Base-by-base conservation (phyloP, 2,329 filamentous ascomycete genomes). In the Colletotrichum musae region DNA sequence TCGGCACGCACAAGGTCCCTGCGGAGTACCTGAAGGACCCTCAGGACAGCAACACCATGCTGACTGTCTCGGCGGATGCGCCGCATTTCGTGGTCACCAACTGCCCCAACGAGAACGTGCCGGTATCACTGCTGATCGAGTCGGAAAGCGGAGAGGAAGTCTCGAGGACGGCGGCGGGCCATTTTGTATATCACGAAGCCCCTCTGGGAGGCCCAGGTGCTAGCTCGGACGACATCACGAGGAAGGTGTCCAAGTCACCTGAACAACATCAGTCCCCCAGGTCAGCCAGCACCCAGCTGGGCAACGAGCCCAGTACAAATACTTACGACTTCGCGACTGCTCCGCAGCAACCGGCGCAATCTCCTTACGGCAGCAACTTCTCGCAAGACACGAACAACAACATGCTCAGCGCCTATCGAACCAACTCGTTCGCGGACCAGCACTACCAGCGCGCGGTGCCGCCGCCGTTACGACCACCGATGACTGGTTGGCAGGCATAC, bases 1-100 rank as follows among this genome's bases (percentile, higher is more conserved):
- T 97, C 80, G 94, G 94, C n/a, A 86, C 88, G n/a, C 89, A 92
- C 75, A 91, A 91, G 78, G 76, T 78, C n/a, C 85, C 89, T 63
- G 91, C 91, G 67, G 87, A 91, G 64, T 85, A 94, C 26, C 86
- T 88, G 53, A 91, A 91, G 77, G 82, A 83, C 77, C 85, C 80
- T 73, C 88, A 84, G 81, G 88, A 90, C 70, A 81, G 78, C 62
- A 82, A 87, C 73, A 87, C 89, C 21, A 87, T 91, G 71, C 97
- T 96, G 80, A 87, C 88, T 36, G 85, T 97, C 74, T 89, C 88
- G 53, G 89, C 90, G 48, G 90, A 94, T 65, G 93, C 92, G 39
- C 95, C 95, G 54, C 86, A 85, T 72, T 80, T 84, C 48, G 73
- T 85, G 75, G 82, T 84, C 80, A 89, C 87, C 75, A 80, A 83